phyloP scores from a whole-genome alignment of 495 filamentous ascomycete genomes.

The Pyrenopolyporus hunteri region DNA sequence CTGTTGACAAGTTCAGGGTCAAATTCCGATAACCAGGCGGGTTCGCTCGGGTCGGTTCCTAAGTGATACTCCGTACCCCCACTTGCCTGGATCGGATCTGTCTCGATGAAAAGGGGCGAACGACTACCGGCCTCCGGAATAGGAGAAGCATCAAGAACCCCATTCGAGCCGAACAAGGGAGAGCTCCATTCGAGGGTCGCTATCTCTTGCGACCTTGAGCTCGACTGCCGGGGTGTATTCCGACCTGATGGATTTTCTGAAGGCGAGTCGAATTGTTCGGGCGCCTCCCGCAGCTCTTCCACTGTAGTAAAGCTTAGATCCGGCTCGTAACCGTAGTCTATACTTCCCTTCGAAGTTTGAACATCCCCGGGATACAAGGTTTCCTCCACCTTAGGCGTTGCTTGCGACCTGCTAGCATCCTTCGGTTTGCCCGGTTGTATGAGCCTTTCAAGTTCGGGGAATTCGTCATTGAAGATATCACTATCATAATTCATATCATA shows the following conservation, averaged over 20 bases:
- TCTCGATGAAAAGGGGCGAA: slow-evolving; percentile 12
- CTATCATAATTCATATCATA: slow-evolving; percentile 7
- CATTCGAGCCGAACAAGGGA: neutral
- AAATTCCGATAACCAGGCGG: slow-evolving; percentile 56
- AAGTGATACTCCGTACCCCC: slow-evolving; percentile 5
- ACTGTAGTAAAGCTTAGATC: slow-evolving; percentile 43
- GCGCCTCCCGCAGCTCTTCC: slow-evolving; percentile 41
- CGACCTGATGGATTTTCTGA: neutral
- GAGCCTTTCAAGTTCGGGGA: slow-evolving; percentile 36
- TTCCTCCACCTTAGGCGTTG: slow-evolving; percentile 41
- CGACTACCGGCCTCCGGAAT: neutral
- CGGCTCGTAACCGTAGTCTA: slow-evolving; percentile 38
- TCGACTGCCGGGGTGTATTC: neutral
- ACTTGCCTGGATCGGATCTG: slow-evolving; percentile 12
- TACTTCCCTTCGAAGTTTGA: slow-evolving; percentile 39
- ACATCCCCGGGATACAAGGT: slow-evolving; percentile 32
- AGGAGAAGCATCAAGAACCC: neutral
- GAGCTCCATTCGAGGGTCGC: slow-evolving; percentile 6
- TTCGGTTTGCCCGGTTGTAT: slow-evolving; percentile 17
- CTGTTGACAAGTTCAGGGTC: slow-evolving; percentile 55
- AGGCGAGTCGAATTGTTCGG: slow-evolving; percentile 30
- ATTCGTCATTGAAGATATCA: slow-evolving; percentile 33
- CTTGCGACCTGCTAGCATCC: slow-evolving; percentile 43
- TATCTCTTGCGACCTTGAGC: neutral
- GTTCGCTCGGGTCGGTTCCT: slow-evolving; percentile 31